Evolutionary conservation across 192 early-diverging fungal genomes (phyloP).

Genomic region (Phlyctochytrium bullatum): DNA sequence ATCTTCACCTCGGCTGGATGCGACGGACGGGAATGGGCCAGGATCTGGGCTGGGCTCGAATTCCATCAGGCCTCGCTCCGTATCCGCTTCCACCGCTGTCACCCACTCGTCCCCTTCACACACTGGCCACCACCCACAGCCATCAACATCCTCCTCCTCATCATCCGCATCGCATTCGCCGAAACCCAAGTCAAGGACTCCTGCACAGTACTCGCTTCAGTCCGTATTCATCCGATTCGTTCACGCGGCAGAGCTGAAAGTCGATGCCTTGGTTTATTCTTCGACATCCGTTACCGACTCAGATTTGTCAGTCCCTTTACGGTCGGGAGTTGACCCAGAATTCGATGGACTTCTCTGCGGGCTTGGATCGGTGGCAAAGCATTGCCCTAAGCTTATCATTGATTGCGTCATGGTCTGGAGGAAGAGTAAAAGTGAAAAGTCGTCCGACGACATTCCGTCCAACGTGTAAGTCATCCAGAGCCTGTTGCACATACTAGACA

Average conservation of each 20-base stretch:
- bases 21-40: no score
- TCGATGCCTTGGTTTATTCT: conserved; percentile 21
- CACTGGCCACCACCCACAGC: no score
- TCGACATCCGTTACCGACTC: conserved; percentile 20
- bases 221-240: conserved; percentile 30
- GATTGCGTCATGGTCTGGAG: conserved; percentile 58
- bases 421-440: conserved; percentile 36
- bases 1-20: no score
- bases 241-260: conserved; percentile 25
- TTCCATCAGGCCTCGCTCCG: neutral
- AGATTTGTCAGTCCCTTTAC: conserved; percentile 32
- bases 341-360: conserved; percentile 82
- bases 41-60: neutral
- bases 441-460: conserved; percentile 22
- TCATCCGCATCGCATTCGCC: neutral
- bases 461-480: no score
- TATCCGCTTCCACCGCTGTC: neutral
- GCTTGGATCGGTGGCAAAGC: conserved; percentile 75
- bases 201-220: neutral
- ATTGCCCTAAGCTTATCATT: conserved; percentile 79
- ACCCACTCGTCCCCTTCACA: no score
- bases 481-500: no score
- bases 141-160: neutral
- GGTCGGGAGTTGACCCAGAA: conserved; percentile 53
- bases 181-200: neutral